Percentiles rank a stretch among this genome's conserved stretches.
phyloP scores from a whole-genome alignment of 495 filamentous ascomycete species.

The Penicillium waksmanii region DNA sequence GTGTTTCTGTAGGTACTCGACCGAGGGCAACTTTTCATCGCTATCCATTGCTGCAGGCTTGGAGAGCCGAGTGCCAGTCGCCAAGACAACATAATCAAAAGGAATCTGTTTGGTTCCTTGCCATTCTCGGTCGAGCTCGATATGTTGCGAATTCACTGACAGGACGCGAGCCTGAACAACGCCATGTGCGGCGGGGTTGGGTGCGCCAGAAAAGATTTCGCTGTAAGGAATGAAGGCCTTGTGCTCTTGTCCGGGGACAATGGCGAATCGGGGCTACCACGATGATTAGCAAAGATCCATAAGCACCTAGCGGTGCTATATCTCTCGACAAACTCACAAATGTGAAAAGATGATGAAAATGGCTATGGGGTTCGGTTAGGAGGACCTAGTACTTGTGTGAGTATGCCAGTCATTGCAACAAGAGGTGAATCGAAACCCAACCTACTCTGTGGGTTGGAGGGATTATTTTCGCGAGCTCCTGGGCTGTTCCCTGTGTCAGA shows the following conservation, averaged over 20 bases:
- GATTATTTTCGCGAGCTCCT: constrained; percentile 42
- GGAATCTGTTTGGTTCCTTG: constrained; percentile 44
- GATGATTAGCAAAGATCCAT: neutral
- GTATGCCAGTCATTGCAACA: neutral
- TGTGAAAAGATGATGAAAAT: constrained; percentile 58
- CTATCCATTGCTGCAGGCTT: constrained; percentile 50
- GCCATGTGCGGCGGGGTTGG: constrained; percentile 37
- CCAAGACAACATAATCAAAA: constrained; percentile 52
- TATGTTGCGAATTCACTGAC: constrained; percentile 39
- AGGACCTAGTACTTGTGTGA: constrained; percentile 38
- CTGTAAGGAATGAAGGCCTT: constrained; percentile 61
- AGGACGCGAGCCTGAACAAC: constrained; percentile 49
- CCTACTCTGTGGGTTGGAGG: constrained; percentile 41
- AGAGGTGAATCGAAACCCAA: neutral
- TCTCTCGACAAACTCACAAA: constrained; percentile 43
- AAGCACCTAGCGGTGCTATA: neutral
- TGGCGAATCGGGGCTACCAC: constrained; percentile 54
- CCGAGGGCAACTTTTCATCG: constrained; percentile 49
- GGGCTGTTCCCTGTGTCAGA: constrained; percentile 32
- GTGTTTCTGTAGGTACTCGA: constrained; percentile 44
- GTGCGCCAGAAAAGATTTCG: constrained; percentile 37
- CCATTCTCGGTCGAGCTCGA: constrained; percentile 53
- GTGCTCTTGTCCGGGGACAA: constrained; percentile 52
- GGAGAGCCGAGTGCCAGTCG: constrained; percentile 50
- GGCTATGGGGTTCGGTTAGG: constrained; percentile 54